Percentiles rank a stretch among this genome's conserved stretches.
phyloP scores from a whole-genome alignment of 106 monocot genomes.

The Posidonia australis region DNA sequence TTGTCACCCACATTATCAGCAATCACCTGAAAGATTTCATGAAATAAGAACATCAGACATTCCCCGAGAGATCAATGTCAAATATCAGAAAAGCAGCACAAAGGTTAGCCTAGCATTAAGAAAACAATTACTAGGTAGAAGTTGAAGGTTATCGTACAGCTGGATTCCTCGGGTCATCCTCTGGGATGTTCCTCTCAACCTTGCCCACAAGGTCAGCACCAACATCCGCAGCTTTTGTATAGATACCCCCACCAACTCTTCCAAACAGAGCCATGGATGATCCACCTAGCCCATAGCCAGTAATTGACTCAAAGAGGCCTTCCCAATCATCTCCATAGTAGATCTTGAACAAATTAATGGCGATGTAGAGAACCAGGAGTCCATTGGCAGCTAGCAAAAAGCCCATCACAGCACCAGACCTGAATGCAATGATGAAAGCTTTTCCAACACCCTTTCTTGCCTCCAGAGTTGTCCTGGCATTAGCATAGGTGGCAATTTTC shows the following conservation, averaged over 20 bases:
- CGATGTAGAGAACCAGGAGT: slow-evolving; percentile 16
- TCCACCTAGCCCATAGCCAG: slow-evolving; percentile 23
- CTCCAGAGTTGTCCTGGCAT: slow-evolving; percentile 24
- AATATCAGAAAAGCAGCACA: not conserved
- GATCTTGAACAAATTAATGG: slow-evolving; percentile 20
- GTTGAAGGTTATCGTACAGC: slow-evolving; percentile 5
- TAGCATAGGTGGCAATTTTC: slow-evolving; percentile 28
- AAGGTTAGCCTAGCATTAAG: not conserved
- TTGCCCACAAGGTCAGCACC: slow-evolving; percentile 26
- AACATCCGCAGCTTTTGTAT: slow-evolving; percentile 27
- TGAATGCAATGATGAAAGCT: slow-evolving; percentile 23
- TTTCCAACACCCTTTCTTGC: slow-evolving; percentile 27
- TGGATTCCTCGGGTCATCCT: slow-evolving; percentile 25
- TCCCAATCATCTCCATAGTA: slow-evolving; percentile 28
- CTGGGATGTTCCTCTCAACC: slow-evolving; percentile 21
- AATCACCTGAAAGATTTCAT: slow-evolving; percentile 14
- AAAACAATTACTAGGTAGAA: not conserved
- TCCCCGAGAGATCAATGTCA: not conserved
- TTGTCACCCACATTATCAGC: slow-evolving; percentile 28
- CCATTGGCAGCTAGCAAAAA: slow-evolving; percentile 24
- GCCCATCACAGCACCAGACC: slow-evolving; percentile 24
- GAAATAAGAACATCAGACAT: not conserved
- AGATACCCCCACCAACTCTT: slow-evolving; percentile 25
- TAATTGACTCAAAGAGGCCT: slow-evolving; percentile 22
- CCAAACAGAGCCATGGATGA: slow-evolving; percentile 28